These are phyloP conservation scores for Ceratobasidium sp. DNA, from an alignment of 1,284 basidiomycete genomes.

Conservation along the genomic window DNA sequence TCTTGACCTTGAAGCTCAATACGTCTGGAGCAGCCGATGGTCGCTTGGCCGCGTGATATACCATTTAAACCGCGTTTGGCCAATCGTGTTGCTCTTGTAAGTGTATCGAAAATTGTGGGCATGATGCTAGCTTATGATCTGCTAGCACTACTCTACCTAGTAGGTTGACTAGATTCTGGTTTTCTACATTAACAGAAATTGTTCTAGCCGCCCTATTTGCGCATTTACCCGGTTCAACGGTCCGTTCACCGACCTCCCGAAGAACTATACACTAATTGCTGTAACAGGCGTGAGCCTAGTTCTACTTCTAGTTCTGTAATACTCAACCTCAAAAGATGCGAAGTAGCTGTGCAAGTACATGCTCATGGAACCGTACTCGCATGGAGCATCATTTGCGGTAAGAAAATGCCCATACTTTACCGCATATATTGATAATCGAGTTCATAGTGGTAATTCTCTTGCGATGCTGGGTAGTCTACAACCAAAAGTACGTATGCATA, in stretches of 20 bases:
- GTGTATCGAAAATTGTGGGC: too few species aligned
- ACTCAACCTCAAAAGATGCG: not conserved
- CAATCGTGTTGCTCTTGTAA: not conserved
- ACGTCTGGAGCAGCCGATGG: slow-evolving; percentile 13
- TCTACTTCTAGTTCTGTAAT: too few species aligned
- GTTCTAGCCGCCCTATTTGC: not conserved
- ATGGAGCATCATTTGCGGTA: not conserved
- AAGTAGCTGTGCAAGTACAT: not conserved
- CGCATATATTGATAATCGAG: not conserved
- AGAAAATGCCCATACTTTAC: not conserved
- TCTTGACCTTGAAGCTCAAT: slow-evolving; percentile 10
- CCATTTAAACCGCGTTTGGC: slow-evolving; percentile 26
- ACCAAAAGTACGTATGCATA: not conserved
- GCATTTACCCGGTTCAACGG: not conserved
- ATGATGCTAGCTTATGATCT: too few species aligned
- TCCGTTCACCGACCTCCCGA: not conserved
- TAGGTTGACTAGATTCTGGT: too few species aligned
- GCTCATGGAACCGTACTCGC: not conserved
- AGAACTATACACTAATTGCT: not conserved
- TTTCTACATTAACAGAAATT: not conserved
- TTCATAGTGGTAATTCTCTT: not conserved
- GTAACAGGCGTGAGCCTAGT: slow-evolving; percentile 7
- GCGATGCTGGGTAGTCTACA: slow-evolving; percentile 17
- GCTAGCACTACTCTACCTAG: too few species aligned
- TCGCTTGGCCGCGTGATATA: slow-evolving; percentile 15